phyloP scores from a whole-genome alignment of 148 eudicot genomes.

The Salicornia ramosissima region DNA sequence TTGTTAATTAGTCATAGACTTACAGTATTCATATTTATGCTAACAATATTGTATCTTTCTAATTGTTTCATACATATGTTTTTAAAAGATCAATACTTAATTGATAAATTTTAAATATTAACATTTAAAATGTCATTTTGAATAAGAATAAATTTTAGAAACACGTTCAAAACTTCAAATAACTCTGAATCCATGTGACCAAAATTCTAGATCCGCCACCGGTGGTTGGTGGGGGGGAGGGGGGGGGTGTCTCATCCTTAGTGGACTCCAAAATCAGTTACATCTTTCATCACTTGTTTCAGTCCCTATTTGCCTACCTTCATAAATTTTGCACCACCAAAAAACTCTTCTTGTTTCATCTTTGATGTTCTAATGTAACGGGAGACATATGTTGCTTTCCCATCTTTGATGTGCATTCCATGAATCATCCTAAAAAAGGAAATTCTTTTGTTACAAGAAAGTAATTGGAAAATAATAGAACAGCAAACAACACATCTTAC shows the following conservation, averaged over 20 bases:
- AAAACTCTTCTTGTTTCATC: constrained; percentile 81
- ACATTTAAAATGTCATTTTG: too few species aligned
- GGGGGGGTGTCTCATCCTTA: background rate
- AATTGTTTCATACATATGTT: too few species aligned
- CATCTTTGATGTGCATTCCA: constrained; percentile 88
- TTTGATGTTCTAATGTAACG: constrained; percentile 88
- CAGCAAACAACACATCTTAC: background rate
- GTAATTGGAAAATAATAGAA: background rate
- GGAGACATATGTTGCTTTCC: constrained; percentile 95
- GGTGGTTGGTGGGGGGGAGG: too few species aligned
- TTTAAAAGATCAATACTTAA: too few species aligned
- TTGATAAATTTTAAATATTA: too few species aligned
- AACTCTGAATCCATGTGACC: too few species aligned
- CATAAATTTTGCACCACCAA: constrained; percentile 82
- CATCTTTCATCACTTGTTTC: background rate
- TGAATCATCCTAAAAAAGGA: constrained; percentile 66
- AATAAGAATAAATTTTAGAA: too few species aligned
- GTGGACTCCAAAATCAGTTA: background rate
- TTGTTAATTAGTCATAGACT: too few species aligned
- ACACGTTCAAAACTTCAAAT: too few species aligned
- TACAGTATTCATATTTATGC: too few species aligned
- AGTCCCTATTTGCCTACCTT: constrained; percentile 45
- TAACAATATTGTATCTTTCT: too few species aligned
- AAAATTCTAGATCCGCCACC: too few species aligned
- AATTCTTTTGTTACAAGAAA: background rate